Evolutionary conservation across 2,329 filamentous ascomycete genomes (phyloP).

Genomic region (Phialophora expanda): DNA sequence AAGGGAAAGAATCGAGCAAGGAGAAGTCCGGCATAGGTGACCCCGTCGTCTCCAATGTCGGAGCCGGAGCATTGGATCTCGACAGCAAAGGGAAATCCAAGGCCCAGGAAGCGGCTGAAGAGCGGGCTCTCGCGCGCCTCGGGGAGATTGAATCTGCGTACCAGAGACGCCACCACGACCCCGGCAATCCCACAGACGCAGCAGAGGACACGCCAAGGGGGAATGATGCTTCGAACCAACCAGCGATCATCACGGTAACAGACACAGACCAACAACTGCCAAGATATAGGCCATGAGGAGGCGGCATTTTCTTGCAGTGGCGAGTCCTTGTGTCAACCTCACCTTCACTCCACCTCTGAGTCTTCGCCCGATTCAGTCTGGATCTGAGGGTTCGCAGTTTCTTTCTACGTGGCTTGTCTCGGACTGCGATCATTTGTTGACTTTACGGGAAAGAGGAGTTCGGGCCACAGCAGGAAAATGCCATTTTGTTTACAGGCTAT

Average conservation of each 20-base stretch:
- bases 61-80: not conserved
- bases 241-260: slow-evolving; percentile 6
- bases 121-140: slow-evolving; percentile 17
- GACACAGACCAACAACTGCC: slow-evolving; percentile 22
- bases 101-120: slow-evolving; percentile 30
- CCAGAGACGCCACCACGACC: not conserved
- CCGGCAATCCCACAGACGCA: not conserved
- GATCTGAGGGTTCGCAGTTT: not conserved
- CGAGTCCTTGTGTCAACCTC: not conserved
- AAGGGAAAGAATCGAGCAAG: slow-evolving; percentile 13
- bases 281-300: slow-evolving; percentile 23
- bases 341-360: not conserved
- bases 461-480: slow-evolving; percentile 1
- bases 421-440: not conserved
- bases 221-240: not conserved
- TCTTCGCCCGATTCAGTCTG: not conserved
- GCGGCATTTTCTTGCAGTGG: slow-evolving; percentile 2
- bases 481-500: not conserved
- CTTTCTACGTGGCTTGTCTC: not conserved
- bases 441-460: not conserved
- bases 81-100: slow-evolving; percentile 19
- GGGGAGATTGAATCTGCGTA: slow-evolving; percentile 8
- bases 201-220: not conserved
- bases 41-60: not conserved
- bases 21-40: slow-evolving; percentile 19